Percentiles rank a stretch among this genome's conserved stretches.
These are phyloP conservation scores for Euclidium syriacum DNA, from an alignment of 345 rosid genomes.

Conservation along the genomic window DNA sequence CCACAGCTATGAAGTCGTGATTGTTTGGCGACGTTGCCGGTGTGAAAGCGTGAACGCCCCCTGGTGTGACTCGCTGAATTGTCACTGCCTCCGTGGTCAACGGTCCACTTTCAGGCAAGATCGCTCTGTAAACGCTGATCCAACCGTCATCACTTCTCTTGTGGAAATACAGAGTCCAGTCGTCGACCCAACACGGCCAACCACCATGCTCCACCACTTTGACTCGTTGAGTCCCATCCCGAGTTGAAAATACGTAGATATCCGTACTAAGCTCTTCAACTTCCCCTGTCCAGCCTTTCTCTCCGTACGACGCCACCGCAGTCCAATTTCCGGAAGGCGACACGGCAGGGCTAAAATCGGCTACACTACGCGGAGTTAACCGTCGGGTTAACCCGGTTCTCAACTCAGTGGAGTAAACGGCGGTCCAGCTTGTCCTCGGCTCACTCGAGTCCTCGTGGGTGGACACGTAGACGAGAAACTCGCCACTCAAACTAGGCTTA, in stretches of 20 bases:
- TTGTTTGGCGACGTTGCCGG: conserved; percentile 87
- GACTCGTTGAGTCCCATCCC: conserved; percentile 64
- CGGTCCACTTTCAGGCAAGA: conserved; percentile 33
- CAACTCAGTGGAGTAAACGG: conserved; percentile 67
- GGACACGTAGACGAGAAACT: conserved; percentile 60
- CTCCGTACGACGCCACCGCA: conserved; percentile 75
- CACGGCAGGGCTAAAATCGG: conserved; percentile 82
- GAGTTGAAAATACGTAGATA: conserved; percentile 64
- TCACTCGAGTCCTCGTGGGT: conserved; percentile 65
- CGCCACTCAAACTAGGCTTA: conserved; percentile 54
- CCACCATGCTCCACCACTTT: conserved; percentile 83
- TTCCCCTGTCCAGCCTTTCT: conserved; percentile 66
- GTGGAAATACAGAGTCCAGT: conserved; percentile 66
- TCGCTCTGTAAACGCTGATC: conserved; percentile 71
- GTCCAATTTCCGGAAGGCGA: conserved; percentile 73
- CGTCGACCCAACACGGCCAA: conserved; percentile 91
- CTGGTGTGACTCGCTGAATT: conserved; percentile 65
- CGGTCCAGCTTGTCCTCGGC: conserved; percentile 76
- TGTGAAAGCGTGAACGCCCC: conserved; percentile 83
- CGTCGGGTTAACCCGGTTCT: conserved; percentile 54
- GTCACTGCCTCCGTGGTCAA: conserved; percentile 39
- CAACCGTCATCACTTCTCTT: conserved; percentile 60
- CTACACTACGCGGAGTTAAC: conserved; percentile 58
- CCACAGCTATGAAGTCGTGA: conserved; percentile 57
- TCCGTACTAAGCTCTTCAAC: conserved; percentile 70